Percentiles rank a stretch among this genome's conserved stretches.
Evolutionary conservation across 2,329 filamentous ascomycete genomes (phyloP).

Genomic region (Penicillium occitanis): DNA sequence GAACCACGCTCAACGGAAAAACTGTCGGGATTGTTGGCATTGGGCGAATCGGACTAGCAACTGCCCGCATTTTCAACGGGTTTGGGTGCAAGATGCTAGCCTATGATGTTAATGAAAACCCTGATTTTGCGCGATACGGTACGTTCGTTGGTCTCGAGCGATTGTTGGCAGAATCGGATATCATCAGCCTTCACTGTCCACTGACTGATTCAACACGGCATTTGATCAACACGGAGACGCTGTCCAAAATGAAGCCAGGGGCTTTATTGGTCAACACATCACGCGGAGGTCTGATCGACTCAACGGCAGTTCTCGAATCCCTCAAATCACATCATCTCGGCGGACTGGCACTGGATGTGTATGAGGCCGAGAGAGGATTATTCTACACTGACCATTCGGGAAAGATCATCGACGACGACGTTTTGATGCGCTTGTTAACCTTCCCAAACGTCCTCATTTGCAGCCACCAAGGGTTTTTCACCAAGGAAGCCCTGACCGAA

Average conservation of each 20-base stretch:
- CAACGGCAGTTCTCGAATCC: conserved; percentile 58
- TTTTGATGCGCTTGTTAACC: conserved; percentile 64
- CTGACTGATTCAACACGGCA: conserved; percentile 60
- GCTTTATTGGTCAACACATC: conserved; percentile 68
- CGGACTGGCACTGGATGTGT: conserved; percentile 66
- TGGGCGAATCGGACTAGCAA: conserved; percentile 63
- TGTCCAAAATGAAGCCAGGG: conserved; percentile 58
- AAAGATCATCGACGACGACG: conserved; percentile 66
- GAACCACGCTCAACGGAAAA: conserved; percentile 59
- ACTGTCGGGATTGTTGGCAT: conserved; percentile 67
- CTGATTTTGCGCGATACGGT: conserved; percentile 52
- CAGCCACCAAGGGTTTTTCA: conserved; percentile 70
- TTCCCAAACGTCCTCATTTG: conserved; percentile 68
- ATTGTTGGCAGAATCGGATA: conserved; percentile 58
- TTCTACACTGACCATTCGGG: conserved; percentile 67
- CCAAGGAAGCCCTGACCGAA: conserved; percentile 62
- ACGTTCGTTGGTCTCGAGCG: conserved; percentile 55
- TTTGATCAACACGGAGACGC: conserved; percentile 57
- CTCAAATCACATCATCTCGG: conserved; percentile 61
- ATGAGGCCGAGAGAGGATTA: conserved; percentile 60
- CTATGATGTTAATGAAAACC: conserved; percentile 57
- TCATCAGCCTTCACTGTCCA: conserved; percentile 67
- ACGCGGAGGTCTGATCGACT: conserved; percentile 64
- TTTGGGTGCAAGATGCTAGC: conserved; percentile 65
- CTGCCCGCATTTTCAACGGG: conserved; percentile 62